Conservation (phyloP, 176 grass and related monocot genomes). For the Phoenix dactylifera region DNA sequence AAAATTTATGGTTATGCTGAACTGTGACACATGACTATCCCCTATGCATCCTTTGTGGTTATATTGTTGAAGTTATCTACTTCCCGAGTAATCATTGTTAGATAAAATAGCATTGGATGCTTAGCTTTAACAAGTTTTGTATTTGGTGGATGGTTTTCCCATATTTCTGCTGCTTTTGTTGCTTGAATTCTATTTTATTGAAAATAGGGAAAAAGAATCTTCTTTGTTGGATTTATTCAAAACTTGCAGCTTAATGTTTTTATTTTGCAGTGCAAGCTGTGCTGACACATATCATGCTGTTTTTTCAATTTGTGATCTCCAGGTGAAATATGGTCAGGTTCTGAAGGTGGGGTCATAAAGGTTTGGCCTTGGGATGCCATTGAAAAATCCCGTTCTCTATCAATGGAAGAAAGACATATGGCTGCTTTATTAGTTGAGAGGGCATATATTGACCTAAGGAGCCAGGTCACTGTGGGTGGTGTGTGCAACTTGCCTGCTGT, state of each 20-base stretch:
- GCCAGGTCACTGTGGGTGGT: slow-evolving; percentile 62
- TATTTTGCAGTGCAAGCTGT: too few relatives aligned
- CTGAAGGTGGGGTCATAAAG: slow-evolving; percentile 75
- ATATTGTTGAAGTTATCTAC: too few relatives aligned
- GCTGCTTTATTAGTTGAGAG: slow-evolving; percentile 59
- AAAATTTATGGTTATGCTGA: too few relatives aligned
- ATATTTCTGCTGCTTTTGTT: too few relatives aligned
- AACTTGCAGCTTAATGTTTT: too few relatives aligned
- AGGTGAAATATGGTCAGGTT: slow-evolving; percentile 85
- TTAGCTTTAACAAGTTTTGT: too few relatives aligned
- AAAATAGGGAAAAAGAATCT: background rate
- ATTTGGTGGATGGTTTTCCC: too few relatives aligned
- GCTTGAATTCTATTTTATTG: background rate
- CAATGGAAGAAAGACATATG: slow-evolving; percentile 66
- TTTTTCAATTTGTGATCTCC: slow-evolving; percentile 19
- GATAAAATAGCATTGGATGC: too few relatives aligned
- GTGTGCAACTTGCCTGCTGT: slow-evolving; percentile 53
- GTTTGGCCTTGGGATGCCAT: slow-evolving; percentile 62
- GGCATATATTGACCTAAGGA: slow-evolving; percentile 68
- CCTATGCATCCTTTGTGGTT: too few relatives aligned
- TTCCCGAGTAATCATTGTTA: too few relatives aligned
- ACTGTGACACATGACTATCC: too few relatives aligned
- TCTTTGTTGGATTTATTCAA: too few relatives aligned
- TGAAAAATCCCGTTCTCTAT: slow-evolving; percentile 51
- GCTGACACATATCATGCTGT: background rate